A percentile compares a stretch with the other conserved stretches of the same genome.
Evolutionary conservation across 2,329 filamentous ascomycete genomes (phyloP).

Genomic region (Fusarium napiforme): DNA sequence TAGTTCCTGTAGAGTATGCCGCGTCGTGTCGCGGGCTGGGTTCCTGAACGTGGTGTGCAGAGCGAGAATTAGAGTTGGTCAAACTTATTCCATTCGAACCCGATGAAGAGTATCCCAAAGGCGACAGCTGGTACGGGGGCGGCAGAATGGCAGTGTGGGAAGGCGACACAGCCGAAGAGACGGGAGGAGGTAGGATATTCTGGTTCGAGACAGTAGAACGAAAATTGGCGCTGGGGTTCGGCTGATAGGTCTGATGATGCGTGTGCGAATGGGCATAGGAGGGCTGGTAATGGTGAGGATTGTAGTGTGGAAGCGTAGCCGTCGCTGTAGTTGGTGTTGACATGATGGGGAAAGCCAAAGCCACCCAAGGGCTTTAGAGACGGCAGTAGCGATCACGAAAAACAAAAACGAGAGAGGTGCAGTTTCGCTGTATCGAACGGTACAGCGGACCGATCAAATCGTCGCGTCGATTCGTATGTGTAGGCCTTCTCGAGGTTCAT

Average conservation of each 20-base stretch:
- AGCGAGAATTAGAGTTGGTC: conserved; percentile 45
- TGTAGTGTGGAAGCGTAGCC: conserved; percentile 76
- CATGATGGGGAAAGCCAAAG: conserved; percentile 61
- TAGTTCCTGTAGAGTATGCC: conserved; percentile 40
- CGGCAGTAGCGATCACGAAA: conserved; percentile 28
- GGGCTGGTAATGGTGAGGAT: conserved; percentile 71
- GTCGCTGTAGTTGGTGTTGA: conserved; percentile 84
- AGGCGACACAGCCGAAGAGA: conserved; percentile 42
- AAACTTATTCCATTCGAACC: conserved; percentile 48
- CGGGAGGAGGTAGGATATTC: conserved; percentile 47
- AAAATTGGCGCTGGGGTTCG: conserved; percentile 45
- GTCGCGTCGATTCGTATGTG: conserved; percentile 32
- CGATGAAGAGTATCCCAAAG: conserved; percentile 47
- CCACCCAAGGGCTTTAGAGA: conserved; percentile 37
- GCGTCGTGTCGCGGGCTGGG: conserved; percentile 43
- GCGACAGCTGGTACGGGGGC: conserved; percentile 45
- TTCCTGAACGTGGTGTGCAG: conserved; percentile 48
- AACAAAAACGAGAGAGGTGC: conserved; percentile 13
- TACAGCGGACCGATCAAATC: conserved; percentile 24
- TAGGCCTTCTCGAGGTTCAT: conserved; percentile 16
- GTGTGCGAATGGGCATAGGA: conserved; percentile 58
- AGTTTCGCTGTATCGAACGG: conserved; percentile 36
- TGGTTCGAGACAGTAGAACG: conserved; percentile 44
- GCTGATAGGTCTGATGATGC: conserved; percentile 47
- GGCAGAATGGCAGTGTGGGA: conserved; percentile 42